Percentiles rank a stretch among this genome's conserved stretches.
These are phyloP conservation scores for Aspergillus sp. DNA, from an alignment of 2,329 filamentous ascomycete genomes.

Conservation along the genomic window DNA sequence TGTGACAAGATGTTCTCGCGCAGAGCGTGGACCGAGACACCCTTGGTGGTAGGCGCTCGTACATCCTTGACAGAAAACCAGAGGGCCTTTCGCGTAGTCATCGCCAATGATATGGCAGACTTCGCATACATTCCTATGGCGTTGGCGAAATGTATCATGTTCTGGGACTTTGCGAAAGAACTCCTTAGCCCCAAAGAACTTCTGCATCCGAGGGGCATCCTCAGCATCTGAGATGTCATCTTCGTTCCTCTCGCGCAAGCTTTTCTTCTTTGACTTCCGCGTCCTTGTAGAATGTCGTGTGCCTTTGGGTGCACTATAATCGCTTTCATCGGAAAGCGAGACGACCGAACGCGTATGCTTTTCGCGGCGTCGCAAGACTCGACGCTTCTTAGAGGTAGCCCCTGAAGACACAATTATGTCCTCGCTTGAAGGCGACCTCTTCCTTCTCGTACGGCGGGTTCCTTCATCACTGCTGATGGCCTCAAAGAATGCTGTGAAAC, in stretches of 20 bases:
- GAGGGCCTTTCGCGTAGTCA: constrained; percentile 62
- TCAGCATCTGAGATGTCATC: constrained; percentile 42
- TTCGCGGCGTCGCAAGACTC: constrained; percentile 11
- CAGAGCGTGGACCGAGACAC: constrained; percentile 74
- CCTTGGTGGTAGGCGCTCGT: constrained; percentile 77
- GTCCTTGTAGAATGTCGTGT: constrained; percentile 37
- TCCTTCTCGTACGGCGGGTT: not conserved
- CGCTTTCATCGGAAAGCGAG: constrained; percentile 11
- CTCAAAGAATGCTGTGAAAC: constrained; percentile 24
- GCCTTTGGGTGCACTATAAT: constrained; percentile 13
- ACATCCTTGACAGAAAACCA: constrained; percentile 92
- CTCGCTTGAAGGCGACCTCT: constrained; percentile 24
- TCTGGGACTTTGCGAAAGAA: constrained; percentile 65
- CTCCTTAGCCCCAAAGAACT: constrained; percentile 67
- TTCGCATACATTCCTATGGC: constrained; percentile 72
- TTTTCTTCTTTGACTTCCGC: constrained; percentile 34
- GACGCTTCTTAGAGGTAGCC: constrained; percentile 17
- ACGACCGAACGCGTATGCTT: constrained; percentile 11
- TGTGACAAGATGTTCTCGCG: constrained; percentile 83
- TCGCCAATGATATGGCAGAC: constrained; percentile 64
- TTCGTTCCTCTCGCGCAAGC: constrained; percentile 48
- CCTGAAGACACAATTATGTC: constrained; percentile 23
- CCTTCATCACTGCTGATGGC: constrained; percentile 24
- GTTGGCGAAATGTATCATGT: constrained; percentile 66
- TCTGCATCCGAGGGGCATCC: constrained; percentile 49